Base-by-base conservation (phyloP, 768 basidiomycete genomes). In the Boletus tomentosulus region DNA sequence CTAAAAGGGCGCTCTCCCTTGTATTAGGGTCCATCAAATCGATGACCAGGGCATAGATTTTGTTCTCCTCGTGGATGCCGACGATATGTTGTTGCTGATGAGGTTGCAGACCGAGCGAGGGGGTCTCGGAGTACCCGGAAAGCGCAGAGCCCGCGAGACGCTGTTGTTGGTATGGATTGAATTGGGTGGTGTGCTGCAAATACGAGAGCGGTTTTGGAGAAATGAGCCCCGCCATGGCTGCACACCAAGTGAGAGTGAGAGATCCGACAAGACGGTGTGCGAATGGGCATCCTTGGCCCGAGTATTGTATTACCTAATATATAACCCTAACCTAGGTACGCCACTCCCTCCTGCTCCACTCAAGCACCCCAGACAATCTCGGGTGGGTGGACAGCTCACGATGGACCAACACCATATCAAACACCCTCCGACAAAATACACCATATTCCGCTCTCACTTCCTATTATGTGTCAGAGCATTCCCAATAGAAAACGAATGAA, bases 21-120 rank as follows among this genome's bases (percentile, higher is more conserved):
- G 87, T 83, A 51, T 76, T 80, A 1, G 87, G 84, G 64, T 92
- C 86, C 77, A 89, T 80, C 27, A 96, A 74, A 53, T 96, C 91
- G 60, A 93, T 84, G 55, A 98, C 94, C 49, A 98, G 80, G 11
- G 78, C 76, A 71, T 93, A 96, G 42, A 99, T 97, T 75, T 97
- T 95, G 60, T 76, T 76, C 66, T 88, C 86, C 57, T 89, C 86
- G 34, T 82, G 81, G 22, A 78, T 68, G 22, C 66, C 66, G 57
- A 76, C 67, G n/a, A 83, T 76, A 3, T 79, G 76, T 57, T 79
- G 76, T 57, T 84, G 84, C 8, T 79, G 76, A 44, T 85, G 73
- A 6, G 78, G 73, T 10, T 79, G 75, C n/a, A 76, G 66, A 19
- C 76, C 68, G 53, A 81, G 76, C 13, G 83, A 78, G n/a, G 84